Conservation (phyloP, 345 rosid genomes). For the Gossypium raimondii region DNA sequence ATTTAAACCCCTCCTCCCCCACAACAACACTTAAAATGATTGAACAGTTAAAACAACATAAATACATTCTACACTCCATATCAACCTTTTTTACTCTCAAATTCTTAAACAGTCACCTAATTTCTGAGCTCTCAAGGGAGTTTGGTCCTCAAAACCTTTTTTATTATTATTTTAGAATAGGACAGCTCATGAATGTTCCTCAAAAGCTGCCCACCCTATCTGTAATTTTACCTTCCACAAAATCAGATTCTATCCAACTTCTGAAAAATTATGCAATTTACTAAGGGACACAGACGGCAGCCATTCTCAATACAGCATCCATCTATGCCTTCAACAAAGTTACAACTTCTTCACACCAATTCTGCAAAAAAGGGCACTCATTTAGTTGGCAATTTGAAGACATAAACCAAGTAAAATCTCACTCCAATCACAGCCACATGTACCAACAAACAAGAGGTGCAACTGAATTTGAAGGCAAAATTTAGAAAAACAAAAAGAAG, state of each 20-base stretch:
- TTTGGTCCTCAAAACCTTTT: neutral
- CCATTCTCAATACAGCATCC: neutral
- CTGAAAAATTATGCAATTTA: neutral
- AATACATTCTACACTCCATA: conserved; percentile 13
- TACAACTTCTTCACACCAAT: neutral
- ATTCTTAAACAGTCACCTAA: neutral
- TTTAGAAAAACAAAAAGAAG: neutral
- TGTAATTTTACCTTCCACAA: conserved; percentile 1
- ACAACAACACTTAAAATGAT: neutral
- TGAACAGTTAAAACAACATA: conserved; percentile 3
- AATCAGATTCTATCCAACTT: neutral
- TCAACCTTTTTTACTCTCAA: neutral
- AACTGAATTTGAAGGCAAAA: neutral
- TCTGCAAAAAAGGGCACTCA: neutral
- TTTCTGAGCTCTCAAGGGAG: neutral
- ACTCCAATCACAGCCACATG: neutral
- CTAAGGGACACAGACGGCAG: neutral
- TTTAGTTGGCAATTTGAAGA: neutral
- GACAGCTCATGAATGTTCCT: neutral
- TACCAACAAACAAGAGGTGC: neutral
- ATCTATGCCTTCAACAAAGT: neutral
- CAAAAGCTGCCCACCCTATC: neutral
- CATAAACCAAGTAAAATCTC: neutral
- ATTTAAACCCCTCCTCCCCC: neutral
- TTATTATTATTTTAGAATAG: neutral